Evolutionary conservation across 1,284 basidiomycete genomes (phyloP), one percentile per base, ranked within the genome.

Genomic region (Schizopora paradoxa): DNA sequence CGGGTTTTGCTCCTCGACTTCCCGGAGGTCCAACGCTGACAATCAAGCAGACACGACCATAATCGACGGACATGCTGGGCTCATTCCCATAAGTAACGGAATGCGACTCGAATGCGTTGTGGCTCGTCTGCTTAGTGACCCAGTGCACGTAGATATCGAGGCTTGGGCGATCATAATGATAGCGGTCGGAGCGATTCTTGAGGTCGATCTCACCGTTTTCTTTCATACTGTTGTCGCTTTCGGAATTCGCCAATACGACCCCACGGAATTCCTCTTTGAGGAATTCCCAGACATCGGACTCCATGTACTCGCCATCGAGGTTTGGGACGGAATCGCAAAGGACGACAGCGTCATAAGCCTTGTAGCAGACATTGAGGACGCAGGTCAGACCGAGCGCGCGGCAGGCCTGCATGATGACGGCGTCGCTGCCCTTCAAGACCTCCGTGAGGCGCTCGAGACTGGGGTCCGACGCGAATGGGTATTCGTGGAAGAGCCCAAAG

Each of bases 401-500:
- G 29, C 54, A 47, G 25, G 43, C 37, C 7, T 43, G 31, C 7
- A 37, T 13, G 11, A 52, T 32, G 10, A 45, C 28, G 1, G 56
- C 60, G 36, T 64, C 62, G 16, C 38, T 43, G 6, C 61, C 60
- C 43, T 64, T 63, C 21, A 63, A 51, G 6, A 46, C 42, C 3
- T 23, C 14, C 13, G 29, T 5, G 8, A 19, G 16, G 3, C 14
- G n/a, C n/a, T 39, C 21, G 8, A 27, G 18, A 2, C 21, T 25
- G 2, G 49, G 43, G 16, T 32, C 21, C 27, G 33, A 48, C 8
- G 31, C 34, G 11, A 57, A 51, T 16, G 62, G 56, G 48, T 69
- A 69, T 31, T 59, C 43, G 54, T 60, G 56, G 27, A 53, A 32
- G 34, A 68, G 51, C n/a, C 62, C 63, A 35, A 66, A 62, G 0